Conservation (phyloP, 2,329 filamentous ascomycete genomes). For the Zasmidium angulare region DNA sequence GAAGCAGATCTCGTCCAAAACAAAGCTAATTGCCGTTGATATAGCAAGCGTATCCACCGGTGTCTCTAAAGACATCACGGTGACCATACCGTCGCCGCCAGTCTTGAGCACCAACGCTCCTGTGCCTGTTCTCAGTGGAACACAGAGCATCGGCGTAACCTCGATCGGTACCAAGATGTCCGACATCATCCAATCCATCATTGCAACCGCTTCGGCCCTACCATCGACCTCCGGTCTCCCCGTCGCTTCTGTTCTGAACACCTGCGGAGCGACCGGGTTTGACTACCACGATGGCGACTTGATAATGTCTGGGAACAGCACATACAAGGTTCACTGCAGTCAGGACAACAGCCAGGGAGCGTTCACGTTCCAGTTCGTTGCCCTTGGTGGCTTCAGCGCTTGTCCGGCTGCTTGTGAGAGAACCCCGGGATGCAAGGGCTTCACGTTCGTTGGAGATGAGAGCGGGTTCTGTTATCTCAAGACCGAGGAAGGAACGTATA, state of each 20-base stretch:
- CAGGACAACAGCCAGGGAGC: not conserved
- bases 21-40: not conserved
- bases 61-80: not conserved
- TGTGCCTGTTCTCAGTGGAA: not conserved
- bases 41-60: not conserved
- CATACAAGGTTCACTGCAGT: conserved; percentile 2
- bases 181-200: not conserved
- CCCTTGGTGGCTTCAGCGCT: conserved; percentile 2
- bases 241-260: not conserved
- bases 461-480: conserved; percentile 11
- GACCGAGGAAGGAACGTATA: conserved; percentile 3
- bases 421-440: conserved; percentile 6
- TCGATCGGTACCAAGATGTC: not conserved
- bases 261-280: not conserved
- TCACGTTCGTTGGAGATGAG: conserved; percentile 3
- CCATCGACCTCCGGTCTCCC: not conserved
- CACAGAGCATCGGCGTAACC: not conserved
- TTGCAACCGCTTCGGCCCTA: not conserved
- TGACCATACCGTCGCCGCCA: not conserved
- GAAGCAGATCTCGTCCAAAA: not conserved
- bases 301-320: not conserved
- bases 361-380: not conserved
- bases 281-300: not conserved
- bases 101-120: not conserved
- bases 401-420: conserved; percentile 9